Evolutionary conservation across 1,284 basidiomycete genomes (phyloP).

Genomic region (Erythrobasidium hasegawianum): DNA sequence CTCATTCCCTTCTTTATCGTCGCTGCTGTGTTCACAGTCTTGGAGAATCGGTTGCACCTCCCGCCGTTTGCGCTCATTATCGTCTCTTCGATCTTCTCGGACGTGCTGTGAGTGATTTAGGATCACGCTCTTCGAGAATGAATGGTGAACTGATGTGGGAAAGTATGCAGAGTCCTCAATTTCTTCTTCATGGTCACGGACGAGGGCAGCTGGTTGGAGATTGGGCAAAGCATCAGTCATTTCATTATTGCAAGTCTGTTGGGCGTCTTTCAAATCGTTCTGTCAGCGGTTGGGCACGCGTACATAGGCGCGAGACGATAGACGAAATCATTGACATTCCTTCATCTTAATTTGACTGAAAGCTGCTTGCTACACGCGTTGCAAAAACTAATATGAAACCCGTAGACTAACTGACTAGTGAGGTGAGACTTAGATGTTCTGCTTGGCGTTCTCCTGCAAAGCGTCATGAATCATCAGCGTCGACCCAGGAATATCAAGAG

Average conservation of each 20-base stretch:
- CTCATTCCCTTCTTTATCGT: constrained; percentile 73
- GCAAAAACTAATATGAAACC: too few species aligned
- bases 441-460: constrained; percentile 12
- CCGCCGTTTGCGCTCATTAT: constrained; percentile 74
- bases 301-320: constrained; percentile 53
- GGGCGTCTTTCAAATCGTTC: constrained; percentile 70
- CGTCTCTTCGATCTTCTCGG: constrained; percentile 67
- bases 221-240: constrained; percentile 81
- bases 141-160: too few species aligned
- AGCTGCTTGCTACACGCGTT: too few species aligned
- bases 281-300: constrained; percentile 65
- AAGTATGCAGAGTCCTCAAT: constrained; percentile 53
- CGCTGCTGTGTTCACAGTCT: constrained; percentile 62
- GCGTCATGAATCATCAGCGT: too few species aligned
- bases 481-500: too few species aligned
- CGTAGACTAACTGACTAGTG: too few species aligned
- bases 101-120: constrained; percentile 52
- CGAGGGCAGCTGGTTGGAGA: constrained; percentile 83
- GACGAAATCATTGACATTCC: too few species aligned
- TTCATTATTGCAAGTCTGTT: constrained; percentile 79
- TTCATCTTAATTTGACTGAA: too few species aligned
- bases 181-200: constrained; percentile 83
- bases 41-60: constrained; percentile 63
- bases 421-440: constrained; percentile 32
- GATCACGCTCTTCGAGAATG: too few species aligned